phyloP scores from a whole-genome alignment of 768 basidiomycete species.

The Neoboletus brunneissimus region DNA sequence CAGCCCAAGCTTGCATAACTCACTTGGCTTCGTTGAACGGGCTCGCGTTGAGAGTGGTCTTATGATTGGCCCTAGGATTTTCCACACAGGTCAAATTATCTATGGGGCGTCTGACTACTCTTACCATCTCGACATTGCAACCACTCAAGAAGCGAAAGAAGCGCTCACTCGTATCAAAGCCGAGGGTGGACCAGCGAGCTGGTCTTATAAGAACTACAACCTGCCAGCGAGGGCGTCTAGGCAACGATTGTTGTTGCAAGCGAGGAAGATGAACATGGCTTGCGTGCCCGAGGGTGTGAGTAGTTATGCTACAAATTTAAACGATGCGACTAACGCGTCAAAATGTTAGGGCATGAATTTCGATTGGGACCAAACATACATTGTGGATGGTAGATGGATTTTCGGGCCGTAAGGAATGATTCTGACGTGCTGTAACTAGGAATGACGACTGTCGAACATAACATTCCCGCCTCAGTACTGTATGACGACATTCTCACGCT shows the following conservation, averaged over 20 bases:
- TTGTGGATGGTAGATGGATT: slow-evolving; percentile 59
- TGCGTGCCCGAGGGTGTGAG: slow-evolving; percentile 68
- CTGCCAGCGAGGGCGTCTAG: slow-evolving; percentile 66
- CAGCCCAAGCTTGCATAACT: slow-evolving; percentile 65
- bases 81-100: slow-evolving; percentile 64
- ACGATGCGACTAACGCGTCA: not conserved
- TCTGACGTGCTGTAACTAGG: slow-evolving; percentile 36
- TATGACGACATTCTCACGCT: slow-evolving; percentile 67
- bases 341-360: slow-evolving; percentile 60
- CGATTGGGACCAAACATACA: slow-evolving; percentile 78
- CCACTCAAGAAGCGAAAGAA: slow-evolving; percentile 58
- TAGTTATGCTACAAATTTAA: not conserved
- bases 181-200: slow-evolving; percentile 66
- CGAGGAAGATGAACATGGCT: slow-evolving; percentile 61
- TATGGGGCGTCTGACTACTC: slow-evolving; percentile 47
- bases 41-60: slow-evolving; percentile 66
- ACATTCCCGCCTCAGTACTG: slow-evolving; percentile 59
- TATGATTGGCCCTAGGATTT: slow-evolving; percentile 68
- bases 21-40: slow-evolving; percentile 62
- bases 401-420: not conserved
- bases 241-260: slow-evolving; percentile 60
- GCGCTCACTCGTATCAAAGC: slow-evolving; percentile 67
- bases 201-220: slow-evolving; percentile 80
- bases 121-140: slow-evolving; percentile 62
- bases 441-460: slow-evolving; percentile 76